Evolutionary conservation across 345 rosid species (phyloP).

Genomic region (Eucalyptus fibrosa): DNA sequence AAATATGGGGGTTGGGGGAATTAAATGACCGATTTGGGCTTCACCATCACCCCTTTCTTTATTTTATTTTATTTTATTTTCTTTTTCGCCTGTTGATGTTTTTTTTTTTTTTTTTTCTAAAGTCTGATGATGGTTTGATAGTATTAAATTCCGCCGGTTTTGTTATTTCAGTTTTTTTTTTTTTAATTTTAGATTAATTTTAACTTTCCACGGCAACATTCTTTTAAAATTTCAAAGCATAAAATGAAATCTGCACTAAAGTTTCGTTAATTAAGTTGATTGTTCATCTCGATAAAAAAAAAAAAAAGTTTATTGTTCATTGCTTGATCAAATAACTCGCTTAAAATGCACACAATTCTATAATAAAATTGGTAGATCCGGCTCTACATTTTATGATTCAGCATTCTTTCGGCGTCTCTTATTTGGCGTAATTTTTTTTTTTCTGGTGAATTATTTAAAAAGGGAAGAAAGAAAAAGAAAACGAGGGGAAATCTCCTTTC

Average conservation of each 20-base stretch:
- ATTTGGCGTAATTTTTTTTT: neutral
- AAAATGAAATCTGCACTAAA: neutral
- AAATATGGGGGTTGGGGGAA: slow-evolving; percentile 25
- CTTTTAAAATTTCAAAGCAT: neutral
- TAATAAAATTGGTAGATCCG: too few relatives aligned
- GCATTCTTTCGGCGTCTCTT: neutral
- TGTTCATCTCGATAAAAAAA: too few relatives aligned
- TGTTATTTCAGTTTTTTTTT: neutral
- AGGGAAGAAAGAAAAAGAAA: neutral
- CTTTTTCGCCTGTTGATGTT: neutral
- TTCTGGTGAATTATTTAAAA: neutral
- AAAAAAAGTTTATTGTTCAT: too few relatives aligned
- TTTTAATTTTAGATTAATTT: neutral
- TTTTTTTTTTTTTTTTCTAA: too few relatives aligned
- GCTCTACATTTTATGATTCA: too few relatives aligned
- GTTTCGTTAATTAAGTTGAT: too few relatives aligned
- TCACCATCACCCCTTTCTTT: neutral
- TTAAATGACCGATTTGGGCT: slow-evolving; percentile 1
- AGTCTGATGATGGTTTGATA: neutral
- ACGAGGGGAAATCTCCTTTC: too few relatives aligned
- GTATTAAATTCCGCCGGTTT: neutral
- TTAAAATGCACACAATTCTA: too few relatives aligned
- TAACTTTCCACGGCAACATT: neutral
- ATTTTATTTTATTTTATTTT: neutral
- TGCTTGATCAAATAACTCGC: too few relatives aligned